phyloP scores from a whole-genome alignment of 208 protist genomes.

The Blechomonas ayalai region DNA sequence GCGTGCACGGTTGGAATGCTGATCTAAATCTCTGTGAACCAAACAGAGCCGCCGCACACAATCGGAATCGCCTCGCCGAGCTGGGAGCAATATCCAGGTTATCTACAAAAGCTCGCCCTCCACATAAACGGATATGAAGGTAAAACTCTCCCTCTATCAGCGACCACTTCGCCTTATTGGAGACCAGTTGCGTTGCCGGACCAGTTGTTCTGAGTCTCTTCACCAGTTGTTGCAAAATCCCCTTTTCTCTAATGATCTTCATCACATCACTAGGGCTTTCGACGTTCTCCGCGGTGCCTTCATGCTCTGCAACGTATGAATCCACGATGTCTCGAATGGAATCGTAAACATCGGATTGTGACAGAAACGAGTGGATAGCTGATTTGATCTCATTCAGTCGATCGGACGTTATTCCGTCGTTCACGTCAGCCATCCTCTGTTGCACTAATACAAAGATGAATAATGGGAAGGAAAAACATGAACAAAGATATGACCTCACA shows the following conservation, averaged over 20 bases:
- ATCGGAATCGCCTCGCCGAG: slow-evolving; percentile 21
- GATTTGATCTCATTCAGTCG: slow-evolving; percentile 62
- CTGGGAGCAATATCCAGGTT: slow-evolving; percentile 60
- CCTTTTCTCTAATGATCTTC: slow-evolving; percentile 76
- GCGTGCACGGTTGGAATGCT: slow-evolving; percentile 18
- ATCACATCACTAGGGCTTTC: slow-evolving; percentile 70
- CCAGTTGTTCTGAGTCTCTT: too few species aligned
- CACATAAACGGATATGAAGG: slow-evolving; percentile 68
- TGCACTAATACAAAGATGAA: not conserved
- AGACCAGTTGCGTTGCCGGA: slow-evolving; percentile 2
- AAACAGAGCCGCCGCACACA: slow-evolving; percentile 82
- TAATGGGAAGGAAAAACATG: not conserved
- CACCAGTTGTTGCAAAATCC: slow-evolving; percentile 73
- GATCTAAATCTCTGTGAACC: slow-evolving; percentile 78
- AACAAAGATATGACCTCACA: slow-evolving; percentile 2
- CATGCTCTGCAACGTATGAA: slow-evolving; percentile 69
- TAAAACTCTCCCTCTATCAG: slow-evolving; percentile 39
- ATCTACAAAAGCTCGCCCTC: slow-evolving; percentile 88
- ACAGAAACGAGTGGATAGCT: slow-evolving; percentile 79
- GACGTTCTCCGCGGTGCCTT: slow-evolving; percentile 12
- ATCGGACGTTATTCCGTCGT: slow-evolving; percentile 25
- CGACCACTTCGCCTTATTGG: not conserved
- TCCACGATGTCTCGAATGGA: slow-evolving; percentile 86
- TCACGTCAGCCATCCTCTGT: too few species aligned
- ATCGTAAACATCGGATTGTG: slow-evolving; percentile 76